Conservation (phyloP, 331 rosid species). For the Arachis monticola region DNA sequence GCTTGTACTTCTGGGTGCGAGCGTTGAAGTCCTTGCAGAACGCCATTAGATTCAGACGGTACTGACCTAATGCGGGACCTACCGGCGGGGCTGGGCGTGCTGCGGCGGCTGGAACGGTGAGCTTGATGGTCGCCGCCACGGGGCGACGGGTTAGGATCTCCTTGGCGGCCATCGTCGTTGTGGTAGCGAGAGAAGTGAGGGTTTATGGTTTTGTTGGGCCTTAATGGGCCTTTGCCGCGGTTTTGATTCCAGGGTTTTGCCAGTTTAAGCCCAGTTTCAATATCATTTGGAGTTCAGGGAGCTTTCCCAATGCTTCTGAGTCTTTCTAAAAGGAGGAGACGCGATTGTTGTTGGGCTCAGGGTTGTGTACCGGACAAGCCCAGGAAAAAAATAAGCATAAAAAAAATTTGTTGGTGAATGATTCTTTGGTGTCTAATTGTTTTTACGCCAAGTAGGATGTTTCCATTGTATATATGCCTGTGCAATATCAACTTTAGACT, state of each 20-base stretch:
- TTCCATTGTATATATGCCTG: too few species aligned
- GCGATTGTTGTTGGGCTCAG: too few species aligned
- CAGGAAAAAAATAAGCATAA: too few species aligned
- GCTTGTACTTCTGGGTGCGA: constrained; percentile 75
- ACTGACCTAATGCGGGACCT: constrained; percentile 88
- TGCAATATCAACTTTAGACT: too few species aligned
- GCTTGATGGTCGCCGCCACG: constrained; percentile 74
- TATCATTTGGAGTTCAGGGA: too few species aligned
- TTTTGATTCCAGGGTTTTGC: not conserved
- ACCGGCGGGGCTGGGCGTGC: constrained; percentile 81
- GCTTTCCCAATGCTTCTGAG: too few species aligned
- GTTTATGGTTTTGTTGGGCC: constrained; percentile 2
- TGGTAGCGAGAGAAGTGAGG: constrained; percentile 28
- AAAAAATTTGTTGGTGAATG: too few species aligned
- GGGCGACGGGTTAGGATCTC: constrained; percentile 71
- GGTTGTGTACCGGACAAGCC: too few species aligned
- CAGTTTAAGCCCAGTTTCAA: not conserved
- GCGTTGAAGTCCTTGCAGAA: constrained; percentile 95
- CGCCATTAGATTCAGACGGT: constrained; percentile 84
- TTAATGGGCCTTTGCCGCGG: not conserved
- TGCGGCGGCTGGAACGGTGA: constrained; percentile 72
- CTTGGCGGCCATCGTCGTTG: constrained; percentile 61
- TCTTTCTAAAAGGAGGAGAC: too few species aligned
- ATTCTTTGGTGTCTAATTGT: too few species aligned
- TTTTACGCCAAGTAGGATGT: too few species aligned